These are phyloP conservation scores for Tremella mesenterica DNA, from an alignment of 768 basidiomycete species.

Conservation along the genomic window DNA sequence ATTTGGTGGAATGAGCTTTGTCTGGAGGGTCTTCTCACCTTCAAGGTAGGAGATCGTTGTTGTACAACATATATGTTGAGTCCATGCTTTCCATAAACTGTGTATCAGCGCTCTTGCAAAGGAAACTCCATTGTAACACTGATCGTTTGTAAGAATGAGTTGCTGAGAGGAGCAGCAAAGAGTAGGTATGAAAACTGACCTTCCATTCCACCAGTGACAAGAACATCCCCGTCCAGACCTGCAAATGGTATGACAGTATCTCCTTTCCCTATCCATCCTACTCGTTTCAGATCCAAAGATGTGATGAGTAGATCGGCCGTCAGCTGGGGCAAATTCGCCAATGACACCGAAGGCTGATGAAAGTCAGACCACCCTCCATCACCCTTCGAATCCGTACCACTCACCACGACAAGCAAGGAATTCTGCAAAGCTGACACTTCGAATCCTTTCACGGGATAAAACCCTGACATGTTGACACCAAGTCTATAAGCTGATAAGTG, in stretches of 20 bases:
- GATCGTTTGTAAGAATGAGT: too few species aligned
- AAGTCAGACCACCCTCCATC: not conserved
- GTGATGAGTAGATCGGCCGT: constrained; percentile 65
- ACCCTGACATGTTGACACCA: constrained; percentile 13
- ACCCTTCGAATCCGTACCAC: not conserved
- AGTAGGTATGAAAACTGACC: constrained; percentile 48
- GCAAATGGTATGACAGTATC: constrained; percentile 61
- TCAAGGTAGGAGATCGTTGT: constrained; percentile 69
- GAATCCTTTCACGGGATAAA: constrained; percentile 15
- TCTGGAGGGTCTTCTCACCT: constrained; percentile 49
- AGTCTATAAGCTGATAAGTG: not conserved
- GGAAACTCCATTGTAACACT: too few species aligned
- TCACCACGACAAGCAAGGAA: constrained; percentile 13
- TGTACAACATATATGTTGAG: constrained; percentile 58
- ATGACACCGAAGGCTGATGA: constrained; percentile 63
- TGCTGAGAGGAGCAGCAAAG: too few species aligned
- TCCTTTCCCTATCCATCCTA: constrained; percentile 58
- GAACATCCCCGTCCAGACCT: constrained; percentile 58
- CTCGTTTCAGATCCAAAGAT: constrained; percentile 54
- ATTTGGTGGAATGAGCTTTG: not conserved
- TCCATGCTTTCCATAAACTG: constrained; percentile 59
- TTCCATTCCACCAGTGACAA: constrained; percentile 68
- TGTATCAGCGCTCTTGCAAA: not conserved
- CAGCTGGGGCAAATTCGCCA: constrained; percentile 72
- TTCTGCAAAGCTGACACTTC: not conserved